Conservation (phyloP, 257 asterid genomes). For the Plantago major region DNA sequence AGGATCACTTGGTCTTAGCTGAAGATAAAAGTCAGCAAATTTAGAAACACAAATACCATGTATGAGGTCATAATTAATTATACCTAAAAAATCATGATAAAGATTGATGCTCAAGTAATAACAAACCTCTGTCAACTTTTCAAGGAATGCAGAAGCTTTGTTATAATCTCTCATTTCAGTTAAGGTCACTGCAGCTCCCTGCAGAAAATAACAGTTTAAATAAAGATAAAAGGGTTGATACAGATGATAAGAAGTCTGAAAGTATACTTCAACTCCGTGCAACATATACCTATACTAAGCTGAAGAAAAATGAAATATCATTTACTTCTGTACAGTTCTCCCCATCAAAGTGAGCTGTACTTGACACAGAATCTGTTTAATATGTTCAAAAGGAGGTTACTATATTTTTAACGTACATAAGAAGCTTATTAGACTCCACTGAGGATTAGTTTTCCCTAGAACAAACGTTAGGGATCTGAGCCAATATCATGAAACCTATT, state of each 20-base stretch:
- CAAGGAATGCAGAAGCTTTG: constrained; percentile 61
- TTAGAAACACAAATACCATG: constrained; percentile 20
- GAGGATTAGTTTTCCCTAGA: background rate
- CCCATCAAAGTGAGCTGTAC: background rate
- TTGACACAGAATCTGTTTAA: constrained; percentile 3
- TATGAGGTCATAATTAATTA: constrained; percentile 12
- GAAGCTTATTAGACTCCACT: background rate
- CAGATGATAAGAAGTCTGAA: background rate
- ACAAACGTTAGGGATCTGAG: background rate
- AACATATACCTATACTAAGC: background rate
- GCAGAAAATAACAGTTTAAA: constrained; percentile 20
- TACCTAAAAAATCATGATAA: constrained; percentile 13
- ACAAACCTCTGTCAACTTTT: constrained; percentile 71
- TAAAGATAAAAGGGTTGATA: background rate
- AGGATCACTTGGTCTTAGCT: constrained; percentile 70
- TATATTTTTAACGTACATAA: background rate
- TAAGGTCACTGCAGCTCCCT: constrained; percentile 96
- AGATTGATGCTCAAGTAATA: constrained; percentile 17
- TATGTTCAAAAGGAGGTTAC: background rate
- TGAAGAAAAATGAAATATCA: background rate
- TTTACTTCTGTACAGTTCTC: background rate
- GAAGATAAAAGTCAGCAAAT: constrained; percentile 27
- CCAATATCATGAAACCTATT: background rate
- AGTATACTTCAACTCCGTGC: background rate
- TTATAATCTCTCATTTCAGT: constrained; percentile 75